A percentile compares a stretch with the other conserved stretches of the same genome.
phyloP scores from a whole-genome alignment of 169 alveolate genomes.

The Hammondia hammondi region DNA sequence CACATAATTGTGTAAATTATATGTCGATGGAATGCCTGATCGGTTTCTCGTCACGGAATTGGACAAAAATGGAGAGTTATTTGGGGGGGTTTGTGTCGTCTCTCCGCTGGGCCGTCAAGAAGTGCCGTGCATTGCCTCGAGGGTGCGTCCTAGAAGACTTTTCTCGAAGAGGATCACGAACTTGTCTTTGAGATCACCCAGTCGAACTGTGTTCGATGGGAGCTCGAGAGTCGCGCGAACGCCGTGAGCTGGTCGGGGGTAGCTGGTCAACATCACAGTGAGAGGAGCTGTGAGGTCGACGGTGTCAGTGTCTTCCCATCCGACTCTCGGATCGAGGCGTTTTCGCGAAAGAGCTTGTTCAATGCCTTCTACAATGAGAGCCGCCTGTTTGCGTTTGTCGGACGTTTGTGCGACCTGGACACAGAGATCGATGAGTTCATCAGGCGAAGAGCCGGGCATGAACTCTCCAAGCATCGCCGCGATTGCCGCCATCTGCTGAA shows the following conservation, averaged over 20 bases:
- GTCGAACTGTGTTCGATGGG: not conserved
- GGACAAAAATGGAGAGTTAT: too few species aligned
- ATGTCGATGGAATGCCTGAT: too few species aligned
- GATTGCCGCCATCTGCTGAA: not conserved
- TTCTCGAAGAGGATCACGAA: not conserved
- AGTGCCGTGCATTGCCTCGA: not conserved
- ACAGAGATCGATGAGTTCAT: not conserved
- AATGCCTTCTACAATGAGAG: not conserved
- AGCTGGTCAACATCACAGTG: constrained; percentile 1
- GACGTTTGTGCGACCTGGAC: not conserved
- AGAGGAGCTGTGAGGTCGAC: not conserved
- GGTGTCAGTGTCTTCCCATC: not conserved
- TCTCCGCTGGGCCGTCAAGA: too few species aligned
- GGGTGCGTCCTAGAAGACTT: not conserved
- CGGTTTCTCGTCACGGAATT: too few species aligned
- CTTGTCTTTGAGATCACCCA: not conserved
- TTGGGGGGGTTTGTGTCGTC: too few species aligned
- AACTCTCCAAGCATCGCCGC: not conserved
- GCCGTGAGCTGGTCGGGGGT: not conserved
- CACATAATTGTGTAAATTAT: too few species aligned
- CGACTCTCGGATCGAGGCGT: not conserved
- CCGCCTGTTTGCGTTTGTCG: not conserved
- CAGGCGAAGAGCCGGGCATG: not conserved
- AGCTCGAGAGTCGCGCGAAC: not conserved
- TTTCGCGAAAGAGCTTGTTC: not conserved